Base-by-base conservation (phyloP, 1,284 basidiomycete genomes). In the Puccinia novopanici region DNA sequence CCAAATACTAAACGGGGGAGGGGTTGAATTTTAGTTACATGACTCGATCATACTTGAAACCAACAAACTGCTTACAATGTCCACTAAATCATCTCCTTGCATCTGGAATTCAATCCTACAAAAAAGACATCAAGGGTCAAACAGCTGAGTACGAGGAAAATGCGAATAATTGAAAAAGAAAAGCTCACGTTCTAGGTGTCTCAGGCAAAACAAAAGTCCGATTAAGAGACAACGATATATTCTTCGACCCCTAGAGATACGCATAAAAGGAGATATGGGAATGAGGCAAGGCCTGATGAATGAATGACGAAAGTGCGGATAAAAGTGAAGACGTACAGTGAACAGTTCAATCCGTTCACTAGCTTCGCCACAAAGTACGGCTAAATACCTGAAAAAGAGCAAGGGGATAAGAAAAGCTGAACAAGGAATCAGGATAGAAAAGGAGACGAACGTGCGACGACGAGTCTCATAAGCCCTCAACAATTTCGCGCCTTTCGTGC, bases 321-420 rank as follows among this genome's bases (percentile, higher is more conserved):
- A 34, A 45, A 8, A 13, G 3, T 17, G 19, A 78, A 34, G 3
- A 55, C 82, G 80, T 30, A 84, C 93, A 45, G 93, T 93, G 85
- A 94, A 94, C 4, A 94, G 87, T 84, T 94, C 93, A 72, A 94
- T 92, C 84, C 94, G 92, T 86, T 94, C 93, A n/a, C 92, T 93
- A 82, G 90, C 91, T 55, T 94, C 93, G n/a, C 93, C 93, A 83
- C 93, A 94, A 0, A 94, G 88, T 83, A 94, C 94, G 6, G 93
- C 93, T 40, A 94, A 88, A 87, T 93, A 93, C 85, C 92, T 93
- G 82, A 6, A 55, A 45, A 30, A 80, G 9, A 63, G 19, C 10
- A 40, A 17, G 24, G 12, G 34, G 71, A 71, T 34, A 37, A 45
- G 30, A 19, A 50, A 57, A 59, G 22, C 54, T 27, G 10, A 37